These are phyloP conservation scores for Podospora conica DNA, from an alignment of 495 filamentous ascomycete genomes.

Conservation along the genomic window DNA sequence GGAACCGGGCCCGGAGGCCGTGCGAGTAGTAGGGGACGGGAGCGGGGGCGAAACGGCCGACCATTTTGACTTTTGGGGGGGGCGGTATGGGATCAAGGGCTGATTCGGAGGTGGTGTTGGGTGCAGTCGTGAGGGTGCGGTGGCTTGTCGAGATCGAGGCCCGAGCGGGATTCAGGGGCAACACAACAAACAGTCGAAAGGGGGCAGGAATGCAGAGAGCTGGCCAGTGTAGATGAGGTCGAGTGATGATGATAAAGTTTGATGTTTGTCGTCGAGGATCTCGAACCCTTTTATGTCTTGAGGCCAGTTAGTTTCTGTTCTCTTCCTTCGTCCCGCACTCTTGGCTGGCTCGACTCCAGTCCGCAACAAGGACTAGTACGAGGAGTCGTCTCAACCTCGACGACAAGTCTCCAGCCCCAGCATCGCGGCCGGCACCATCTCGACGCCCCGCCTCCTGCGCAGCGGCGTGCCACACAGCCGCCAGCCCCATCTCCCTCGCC, in stretches of 20 bases:
- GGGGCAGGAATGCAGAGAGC: neutral
- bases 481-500: neutral
- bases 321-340: neutral
- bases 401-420: neutral
- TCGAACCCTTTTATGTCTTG: neutral
- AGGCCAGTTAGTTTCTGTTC: neutral
- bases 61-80: neutral
- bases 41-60: neutral
- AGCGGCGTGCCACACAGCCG: neutral
- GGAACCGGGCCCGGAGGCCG: conserved; percentile 22
- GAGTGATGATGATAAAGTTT: neutral
- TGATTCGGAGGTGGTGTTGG: neutral
- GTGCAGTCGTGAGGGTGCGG: neutral
- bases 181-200: neutral
- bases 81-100: neutral
- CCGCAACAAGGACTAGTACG: neutral
- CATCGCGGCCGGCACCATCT: neutral
- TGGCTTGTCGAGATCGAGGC: neutral
- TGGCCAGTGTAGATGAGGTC: neutral
- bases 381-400: neutral
- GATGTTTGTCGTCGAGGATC: neutral
- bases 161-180: neutral
- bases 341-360: neutral
- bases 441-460: neutral
- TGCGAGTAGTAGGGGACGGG: conserved; percentile 19